Evolutionary conservation across 2,329 filamentous ascomycete genomes (phyloP).

Genomic region (Alternaria longipes): DNA sequence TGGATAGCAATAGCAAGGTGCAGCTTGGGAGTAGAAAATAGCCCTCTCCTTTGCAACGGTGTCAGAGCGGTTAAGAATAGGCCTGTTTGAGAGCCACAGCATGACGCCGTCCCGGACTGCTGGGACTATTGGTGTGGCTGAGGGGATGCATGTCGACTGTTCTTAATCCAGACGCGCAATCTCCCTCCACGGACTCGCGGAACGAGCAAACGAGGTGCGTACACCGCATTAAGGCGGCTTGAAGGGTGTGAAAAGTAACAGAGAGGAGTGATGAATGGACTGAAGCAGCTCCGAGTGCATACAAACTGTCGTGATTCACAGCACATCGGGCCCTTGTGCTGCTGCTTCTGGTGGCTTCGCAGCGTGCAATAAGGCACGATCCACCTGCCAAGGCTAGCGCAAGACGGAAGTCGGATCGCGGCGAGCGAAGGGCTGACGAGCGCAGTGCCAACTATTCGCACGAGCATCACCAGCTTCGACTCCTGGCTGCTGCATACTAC

Average conservation of each 20-base stretch:
- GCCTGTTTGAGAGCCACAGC: slow-evolving; percentile 17
- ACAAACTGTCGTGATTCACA: neutral
- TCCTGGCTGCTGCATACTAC: slow-evolving; percentile 15
- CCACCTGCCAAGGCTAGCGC: slow-evolving; percentile 23
- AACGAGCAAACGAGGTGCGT: neutral
- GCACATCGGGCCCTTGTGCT: slow-evolving; percentile 1
- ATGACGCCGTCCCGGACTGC: slow-evolving; percentile 19
- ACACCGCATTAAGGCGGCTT: neutral
- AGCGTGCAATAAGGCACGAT: slow-evolving; percentile 22
- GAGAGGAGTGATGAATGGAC: neutral
- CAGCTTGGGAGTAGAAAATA: neutral
- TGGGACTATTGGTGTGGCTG: slow-evolving; percentile 27
- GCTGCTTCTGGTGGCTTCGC: neutral
- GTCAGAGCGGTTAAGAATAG: slow-evolving; percentile 10
- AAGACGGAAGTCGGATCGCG: slow-evolving; percentile 25
- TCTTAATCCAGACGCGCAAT: slow-evolving; percentile 28
- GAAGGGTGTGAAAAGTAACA: neutral
- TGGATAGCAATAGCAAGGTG: neutral
- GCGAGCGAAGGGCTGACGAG: slow-evolving; percentile 20
- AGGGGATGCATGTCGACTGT: slow-evolving; percentile 13
- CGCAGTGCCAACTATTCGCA: slow-evolving; percentile 12
- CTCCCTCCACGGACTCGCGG: slow-evolving; percentile 19
- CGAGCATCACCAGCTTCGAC: slow-evolving; percentile 16
- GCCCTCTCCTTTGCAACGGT: slow-evolving; percentile 11
- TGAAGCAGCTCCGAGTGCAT: slow-evolving; percentile 3